Evolutionary conservation across 768 basidiomycete genomes (phyloP).

Genomic region (Imleria badia): DNA sequence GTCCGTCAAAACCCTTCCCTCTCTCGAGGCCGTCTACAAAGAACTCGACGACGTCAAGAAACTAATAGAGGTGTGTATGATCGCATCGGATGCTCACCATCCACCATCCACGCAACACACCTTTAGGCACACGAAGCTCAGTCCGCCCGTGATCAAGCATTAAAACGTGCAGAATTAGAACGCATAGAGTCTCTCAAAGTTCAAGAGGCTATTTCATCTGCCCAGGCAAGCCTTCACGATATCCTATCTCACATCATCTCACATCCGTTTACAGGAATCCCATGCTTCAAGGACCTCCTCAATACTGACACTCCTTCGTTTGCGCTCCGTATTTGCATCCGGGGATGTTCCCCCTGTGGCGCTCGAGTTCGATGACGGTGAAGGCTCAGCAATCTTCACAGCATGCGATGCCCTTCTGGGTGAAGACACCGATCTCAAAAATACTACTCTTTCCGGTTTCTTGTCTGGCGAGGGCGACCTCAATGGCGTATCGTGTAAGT

Average conservation of each 20-base stretch:
- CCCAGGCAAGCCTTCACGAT: slow-evolving; percentile 47
- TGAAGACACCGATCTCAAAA: slow-evolving; percentile 51
- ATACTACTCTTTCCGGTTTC: slow-evolving; percentile 52
- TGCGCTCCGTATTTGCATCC: slow-evolving; percentile 50
- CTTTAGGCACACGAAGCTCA: slow-evolving; percentile 64
- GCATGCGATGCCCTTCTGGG: slow-evolving; percentile 55
- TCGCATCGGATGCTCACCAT: neutral
- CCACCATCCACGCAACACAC: neutral
- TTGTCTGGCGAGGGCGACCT: slow-evolving; percentile 58
- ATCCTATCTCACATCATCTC: neutral
- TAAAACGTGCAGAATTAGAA: slow-evolving; percentile 56
- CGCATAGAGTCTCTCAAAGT: slow-evolving; percentile 55
- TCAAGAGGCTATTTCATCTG: slow-evolving; percentile 52
- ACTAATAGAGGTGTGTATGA: slow-evolving; percentile 74
- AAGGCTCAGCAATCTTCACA: slow-evolving; percentile 54
- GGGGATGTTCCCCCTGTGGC: slow-evolving; percentile 43
- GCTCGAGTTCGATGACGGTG: slow-evolving; percentile 47
- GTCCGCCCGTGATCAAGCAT: slow-evolving; percentile 51
- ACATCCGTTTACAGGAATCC: slow-evolving; percentile 38
- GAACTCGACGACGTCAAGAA: slow-evolving; percentile 85
- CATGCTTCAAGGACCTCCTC: slow-evolving; percentile 45
- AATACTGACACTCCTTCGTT: slow-evolving; percentile 57
- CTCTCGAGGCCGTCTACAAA: slow-evolving; percentile 74
- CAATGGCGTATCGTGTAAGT: slow-evolving; percentile 64
- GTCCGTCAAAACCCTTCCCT: slow-evolving; percentile 66